These are phyloP conservation scores for Fusarium illudens DNA, from an alignment of 2,329 filamentous ascomycete genomes.

Conservation along the genomic window DNA sequence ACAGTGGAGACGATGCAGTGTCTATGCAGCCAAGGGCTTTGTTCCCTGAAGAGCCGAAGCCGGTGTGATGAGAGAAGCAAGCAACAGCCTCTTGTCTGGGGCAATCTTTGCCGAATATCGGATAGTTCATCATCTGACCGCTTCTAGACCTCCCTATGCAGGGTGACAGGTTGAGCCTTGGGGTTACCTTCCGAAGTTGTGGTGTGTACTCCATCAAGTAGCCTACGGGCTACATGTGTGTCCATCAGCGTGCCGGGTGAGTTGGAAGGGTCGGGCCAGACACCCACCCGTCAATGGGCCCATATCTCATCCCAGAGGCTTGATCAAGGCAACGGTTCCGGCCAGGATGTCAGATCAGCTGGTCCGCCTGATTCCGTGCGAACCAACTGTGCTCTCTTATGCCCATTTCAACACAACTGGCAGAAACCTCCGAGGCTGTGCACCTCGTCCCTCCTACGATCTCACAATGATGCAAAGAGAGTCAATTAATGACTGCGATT, in stretches of 20 bases:
- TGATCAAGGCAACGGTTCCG: background rate
- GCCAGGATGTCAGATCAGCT: background rate
- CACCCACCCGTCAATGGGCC: background rate
- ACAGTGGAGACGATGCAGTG: background rate
- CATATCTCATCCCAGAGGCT: background rate
- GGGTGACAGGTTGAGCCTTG: background rate
- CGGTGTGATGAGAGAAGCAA: background rate
- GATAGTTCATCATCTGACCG: background rate
- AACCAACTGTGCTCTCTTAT: background rate
- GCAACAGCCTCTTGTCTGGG: background rate
- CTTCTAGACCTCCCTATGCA: background rate
- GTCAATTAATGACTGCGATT: background rate
- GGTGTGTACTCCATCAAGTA: background rate
- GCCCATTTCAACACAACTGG: background rate
- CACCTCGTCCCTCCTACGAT: background rate
- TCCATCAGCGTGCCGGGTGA: background rate
- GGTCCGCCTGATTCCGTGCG: background rate
- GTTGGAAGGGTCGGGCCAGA: background rate
- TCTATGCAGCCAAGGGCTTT: background rate
- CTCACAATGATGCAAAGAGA: background rate
- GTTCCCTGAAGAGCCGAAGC: background rate
- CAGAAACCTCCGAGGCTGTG: background rate
- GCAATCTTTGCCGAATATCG: background rate
- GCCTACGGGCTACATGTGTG: background rate
- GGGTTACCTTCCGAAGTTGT: background rate